Evolutionary conservation across 495 filamentous ascomycete species (phyloP), one percentile per base, ranked within the genome.

Genomic region (Geopyxis carbonaria): DNA sequence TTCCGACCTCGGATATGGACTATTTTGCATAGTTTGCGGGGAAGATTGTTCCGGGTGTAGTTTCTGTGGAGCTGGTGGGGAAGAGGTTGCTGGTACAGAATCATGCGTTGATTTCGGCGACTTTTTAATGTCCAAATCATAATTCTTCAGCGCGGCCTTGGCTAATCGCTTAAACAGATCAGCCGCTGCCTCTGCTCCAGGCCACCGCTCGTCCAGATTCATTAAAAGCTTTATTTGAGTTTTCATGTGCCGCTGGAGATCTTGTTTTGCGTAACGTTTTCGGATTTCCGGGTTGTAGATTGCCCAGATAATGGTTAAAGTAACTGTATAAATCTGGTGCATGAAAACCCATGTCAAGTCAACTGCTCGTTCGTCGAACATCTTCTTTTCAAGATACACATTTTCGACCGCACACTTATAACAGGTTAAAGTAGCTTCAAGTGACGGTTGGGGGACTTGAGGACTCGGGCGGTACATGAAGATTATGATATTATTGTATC

Each of bases 321-420:
- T 64, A 11, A 76, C 73, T 69, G 83, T 82, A 59, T 92, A 93
- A 15, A 93, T 65, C 25, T 78, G 70, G 42, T 91, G 70, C 5
- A 87, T 70, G 52, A 91, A 93, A 25, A 91, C 75, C 83, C 86
- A 95, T 2, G 83, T 92, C 39, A 93, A 61, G 51, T 93, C 87
- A 15, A 87, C 75, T 16, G 71, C 72, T 5, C 66, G 67, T 6
- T 69, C 73, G 44, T 71, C 65, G 51, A 89, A 78, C 55, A 91
- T 83, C 34, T 77, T 68, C 48, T 67, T 71, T 25, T 81, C 75
- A 59, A 83, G 72, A 40, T 71, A 62, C 44, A 95, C 76, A 53
- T 91, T 84, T 56, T 72, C 80, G 13, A 72, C 61, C 41, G 75
- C 75, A 13, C 78, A 78, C n/a, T 89, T 75, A 53, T 76, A 93